Base-by-base conservation (phyloP, 129 eudicot species). In the Dittrichia graveolens region DNA sequence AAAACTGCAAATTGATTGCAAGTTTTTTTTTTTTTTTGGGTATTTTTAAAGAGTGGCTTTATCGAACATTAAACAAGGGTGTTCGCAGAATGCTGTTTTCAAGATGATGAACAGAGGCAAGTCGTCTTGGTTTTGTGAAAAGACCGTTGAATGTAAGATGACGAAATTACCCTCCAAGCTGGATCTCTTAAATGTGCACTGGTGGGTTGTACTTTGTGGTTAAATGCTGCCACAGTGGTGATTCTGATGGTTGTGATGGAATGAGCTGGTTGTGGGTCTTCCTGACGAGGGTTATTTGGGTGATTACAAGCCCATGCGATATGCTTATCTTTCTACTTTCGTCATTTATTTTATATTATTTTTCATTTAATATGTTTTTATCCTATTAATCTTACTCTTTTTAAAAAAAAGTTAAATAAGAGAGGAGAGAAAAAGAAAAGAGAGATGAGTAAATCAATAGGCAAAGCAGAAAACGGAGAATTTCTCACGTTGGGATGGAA, bases 41-140 rank as follows among this genome's bases (percentile, higher is more conserved):
- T 69, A 16, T 71, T 71, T 41, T 44, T 3, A 12, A 12, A 11
- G 39, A 55, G 4, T 8, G 9, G 57, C 12, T 57, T 52, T 5
- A 15, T 69, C 4, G 44, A 54, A 52, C 67, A 71, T 61, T 78
- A 62, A 78, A 71, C 58, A 70, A 71, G 65, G 81, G 75, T 68
- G 67, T 43, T 60, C 41, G 81, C 62, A 54, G 81, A 69, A 61
- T 78, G 72, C 43, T 53, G 82, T 71, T 78, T 71, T 78, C 82
- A 64, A 78, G 77, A 53, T 62, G 40, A 61, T 53, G 38, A 69
- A 59, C 37, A 40, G 6, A 60, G 81, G 77, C 9, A 50, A 72
- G 70, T 70, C 48, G 45, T 76, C 81, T 77, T 69, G 81, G 71
- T 59, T 77, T 78, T 78, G 73, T 71, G 50, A 78, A 71, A 78